phyloP scores from a whole-genome alignment of 441 rosid species.

The Metrosideros polymorpha region DNA sequence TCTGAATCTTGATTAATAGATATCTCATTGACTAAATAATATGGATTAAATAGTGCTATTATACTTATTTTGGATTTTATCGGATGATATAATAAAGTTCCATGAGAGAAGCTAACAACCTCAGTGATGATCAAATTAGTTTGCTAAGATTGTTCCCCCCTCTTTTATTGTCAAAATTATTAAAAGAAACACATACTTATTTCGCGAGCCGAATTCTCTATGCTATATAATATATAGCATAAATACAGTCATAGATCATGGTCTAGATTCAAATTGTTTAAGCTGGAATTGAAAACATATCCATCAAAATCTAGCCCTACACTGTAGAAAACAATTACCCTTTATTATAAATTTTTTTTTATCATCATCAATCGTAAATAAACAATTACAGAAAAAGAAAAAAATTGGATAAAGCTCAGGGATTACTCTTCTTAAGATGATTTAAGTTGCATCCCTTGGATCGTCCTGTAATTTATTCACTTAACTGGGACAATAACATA shows the following conservation, averaged over 20 bases:
- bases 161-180: background rate
- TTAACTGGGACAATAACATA: no score
- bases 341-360: no score
- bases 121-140: background rate
- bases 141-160: background rate
- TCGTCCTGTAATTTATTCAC: no score
- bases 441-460: no score
- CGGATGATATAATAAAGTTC: background rate
- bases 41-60: background rate
- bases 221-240: rapidly evolving
- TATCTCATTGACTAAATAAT: background rate
- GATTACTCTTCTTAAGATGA: no score
- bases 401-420: no score
- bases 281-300: no score
- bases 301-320: no score
- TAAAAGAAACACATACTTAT: background rate
- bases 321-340: no score
- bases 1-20: background rate
- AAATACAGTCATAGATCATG: background rate
- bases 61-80: background rate
- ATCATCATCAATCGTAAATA: no score
- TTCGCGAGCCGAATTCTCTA: background rate
- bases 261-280: background rate
- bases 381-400: no score
- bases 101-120: background rate